Evolutionary conservation across 2,329 filamentous ascomycete genomes (phyloP), one percentile per base, ranked within the genome.

Genomic region (Phialophora verrucosa): DNA sequence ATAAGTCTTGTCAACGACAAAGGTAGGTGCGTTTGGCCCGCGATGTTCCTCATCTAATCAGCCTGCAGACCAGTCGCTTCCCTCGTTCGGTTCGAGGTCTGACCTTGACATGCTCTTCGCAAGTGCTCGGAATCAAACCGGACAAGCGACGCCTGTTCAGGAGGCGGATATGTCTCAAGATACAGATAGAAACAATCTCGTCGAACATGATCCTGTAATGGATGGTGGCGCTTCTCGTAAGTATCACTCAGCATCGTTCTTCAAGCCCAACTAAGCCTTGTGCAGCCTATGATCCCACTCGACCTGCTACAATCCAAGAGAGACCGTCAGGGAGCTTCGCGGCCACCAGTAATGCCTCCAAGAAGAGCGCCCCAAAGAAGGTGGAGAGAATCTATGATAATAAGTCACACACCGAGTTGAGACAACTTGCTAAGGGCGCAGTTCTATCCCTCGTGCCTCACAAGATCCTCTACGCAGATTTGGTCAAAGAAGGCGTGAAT

Each of bases 401-500:
- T 62, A 75, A 75, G 56, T 75, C 79, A 6, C 72, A 73, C 10
- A 68, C 74, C 14, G 80, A 82, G 64, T 72, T 82, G 61, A 78
- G 78, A 56, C 72, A 78, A 25, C 77, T 80, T 64, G 91, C 91
- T 0, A 85, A 88, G 73, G 85, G 86, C 27, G 89, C 90, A 3
- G 87, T 93, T 47, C 77, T 91, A 32, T 84, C 86, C 44, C 79
- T 93, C 2, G 76, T 77, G 12, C 78, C 80, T 47, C 81, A 91
- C 66, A 90, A 91, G 57, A 87, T 96, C 65, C 87, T 87, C 23
- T 96, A 89, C 74, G 84, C 90, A 62, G 85, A 91, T 66, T 89
- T 94, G 64, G 81, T 93, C 12, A 83, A 87, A 11, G 90, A 94
- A 76, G 90, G 91, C 0, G 83, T 94, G 50, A 85, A 93, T 71